A percentile compares a stretch with the other conserved stretches of the same genome.
Evolutionary conservation across 1,139 yeast species (phyloP).

Genomic region (Nakaseomyces uthaithaninus): DNA sequence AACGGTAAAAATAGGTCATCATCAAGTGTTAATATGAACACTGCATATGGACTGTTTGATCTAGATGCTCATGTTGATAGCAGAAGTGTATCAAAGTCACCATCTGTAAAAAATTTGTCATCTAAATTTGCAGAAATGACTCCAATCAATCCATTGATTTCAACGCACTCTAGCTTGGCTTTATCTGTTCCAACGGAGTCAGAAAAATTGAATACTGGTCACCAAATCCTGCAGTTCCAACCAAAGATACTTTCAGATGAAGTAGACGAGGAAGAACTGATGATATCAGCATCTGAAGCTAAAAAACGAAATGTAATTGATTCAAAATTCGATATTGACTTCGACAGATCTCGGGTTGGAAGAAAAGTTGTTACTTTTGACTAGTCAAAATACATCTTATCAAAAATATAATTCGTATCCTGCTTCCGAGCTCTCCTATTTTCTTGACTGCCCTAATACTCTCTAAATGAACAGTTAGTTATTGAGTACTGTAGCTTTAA

Average conservation of each 20-base stretch:
- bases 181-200: constrained; percentile 23
- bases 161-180: constrained; percentile 18
- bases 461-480: too few species aligned
- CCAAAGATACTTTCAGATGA: constrained; percentile 12
- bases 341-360: constrained; percentile 35
- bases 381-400: too few species aligned
- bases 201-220: constrained; percentile 27
- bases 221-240: constrained; percentile 20
- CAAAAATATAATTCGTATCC: too few species aligned
- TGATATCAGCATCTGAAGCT: constrained; percentile 7
- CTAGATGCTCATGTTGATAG: constrained; percentile 43
- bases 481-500: too few species aligned
- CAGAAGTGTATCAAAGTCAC: constrained; percentile 21
- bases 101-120: constrained; percentile 18
- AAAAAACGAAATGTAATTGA: constrained; percentile 24
- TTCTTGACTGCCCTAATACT: too few species aligned
- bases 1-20: constrained; percentile 22
- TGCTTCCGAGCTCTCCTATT: too few species aligned
- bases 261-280: constrained; percentile 10
- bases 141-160: constrained; percentile 8
- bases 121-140: constrained; percentile 18
- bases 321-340: constrained; percentile 32
- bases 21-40: constrained; percentile 34
- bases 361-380: constrained; percentile 31
- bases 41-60: constrained; percentile 73